These are phyloP conservation scores for Podila horticola DNA, from an alignment of 192 early-diverging fungal genomes.

Conservation along the genomic window DNA sequence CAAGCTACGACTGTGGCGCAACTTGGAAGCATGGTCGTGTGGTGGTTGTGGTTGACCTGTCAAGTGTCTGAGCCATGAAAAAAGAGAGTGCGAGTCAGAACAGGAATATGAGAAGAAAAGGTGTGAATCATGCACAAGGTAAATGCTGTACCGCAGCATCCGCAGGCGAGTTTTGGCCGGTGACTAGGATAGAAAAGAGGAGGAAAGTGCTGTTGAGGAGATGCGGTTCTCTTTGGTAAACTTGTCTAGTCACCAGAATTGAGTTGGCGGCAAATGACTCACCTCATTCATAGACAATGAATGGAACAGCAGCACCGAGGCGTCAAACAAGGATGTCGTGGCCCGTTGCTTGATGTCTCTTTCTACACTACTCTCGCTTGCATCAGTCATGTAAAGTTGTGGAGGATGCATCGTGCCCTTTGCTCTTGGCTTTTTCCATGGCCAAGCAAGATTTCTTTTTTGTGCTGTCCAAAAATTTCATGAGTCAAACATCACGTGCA, in stretches of 20 bases:
- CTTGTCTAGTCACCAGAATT: too few relatives aligned
- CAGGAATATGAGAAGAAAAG: neutral
- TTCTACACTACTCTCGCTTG: constrained; percentile 1
- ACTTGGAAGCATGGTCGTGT: constrained; percentile 16
- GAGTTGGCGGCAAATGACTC: neutral
- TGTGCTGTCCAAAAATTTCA: neutral
- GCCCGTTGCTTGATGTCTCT: constrained; percentile 11
- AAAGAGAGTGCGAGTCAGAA: neutral
- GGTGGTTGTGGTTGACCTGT: constrained; percentile 41
- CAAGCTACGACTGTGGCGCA: neutral
- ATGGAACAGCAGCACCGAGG: constrained; percentile 22
- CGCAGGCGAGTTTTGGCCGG: constrained; percentile 32
- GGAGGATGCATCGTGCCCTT: neutral
- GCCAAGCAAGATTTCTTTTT: neutral
- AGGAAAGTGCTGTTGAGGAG: neutral
- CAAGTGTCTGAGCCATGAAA: constrained; percentile 14
- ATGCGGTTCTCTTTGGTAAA: neutral
- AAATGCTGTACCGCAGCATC: constrained; percentile 27
- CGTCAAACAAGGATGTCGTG: constrained; percentile 18
- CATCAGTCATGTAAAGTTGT: neutral
- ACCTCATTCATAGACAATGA: constrained; percentile 49
- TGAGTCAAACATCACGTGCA: constrained; percentile 12
- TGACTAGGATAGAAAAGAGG: constrained; percentile 8
- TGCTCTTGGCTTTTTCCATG: neutral
- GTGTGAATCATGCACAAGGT: neutral